These are phyloP conservation scores for Phycomyces blakesleeanus DNA, from an alignment of 192 early-diverging fungal species.

Conservation along the genomic window DNA sequence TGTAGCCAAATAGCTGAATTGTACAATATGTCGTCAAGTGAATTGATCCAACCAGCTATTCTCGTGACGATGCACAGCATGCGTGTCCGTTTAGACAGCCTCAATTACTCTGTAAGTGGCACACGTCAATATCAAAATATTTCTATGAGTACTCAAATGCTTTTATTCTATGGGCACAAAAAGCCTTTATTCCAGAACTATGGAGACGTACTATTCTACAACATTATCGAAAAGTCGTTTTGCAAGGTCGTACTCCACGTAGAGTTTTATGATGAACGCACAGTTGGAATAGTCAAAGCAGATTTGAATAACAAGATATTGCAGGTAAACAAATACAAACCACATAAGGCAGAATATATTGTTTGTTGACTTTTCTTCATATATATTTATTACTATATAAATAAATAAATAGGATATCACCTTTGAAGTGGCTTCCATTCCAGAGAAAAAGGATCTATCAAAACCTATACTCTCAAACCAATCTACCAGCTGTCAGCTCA, in stretches of 20 bases:
- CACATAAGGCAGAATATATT: background rate
- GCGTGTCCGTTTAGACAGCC: background rate
- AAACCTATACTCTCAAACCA: background rate
- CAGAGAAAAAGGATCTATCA: background rate
- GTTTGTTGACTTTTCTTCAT: background rate
- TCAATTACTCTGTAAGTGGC: background rate
- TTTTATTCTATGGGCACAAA: background rate
- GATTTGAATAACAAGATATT: constrained; percentile 1
- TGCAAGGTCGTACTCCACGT: background rate
- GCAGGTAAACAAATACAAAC: too few species aligned
- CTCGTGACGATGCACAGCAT: background rate
- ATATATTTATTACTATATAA: background rate
- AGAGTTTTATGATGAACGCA: constrained; percentile 6
- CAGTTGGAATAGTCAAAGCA: background rate
- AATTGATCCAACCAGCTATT: background rate
- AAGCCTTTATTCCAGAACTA: background rate
- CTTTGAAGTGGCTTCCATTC: background rate
- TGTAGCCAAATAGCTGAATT: background rate
- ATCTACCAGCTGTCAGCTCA: background rate
- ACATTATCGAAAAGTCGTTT: background rate
- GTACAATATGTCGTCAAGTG: constrained; percentile 1
- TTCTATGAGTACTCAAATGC: background rate
- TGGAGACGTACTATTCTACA: background rate
- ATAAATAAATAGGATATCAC: background rate
- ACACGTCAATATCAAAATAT: background rate